phyloP scores from a whole-genome alignment of 2,329 filamentous ascomycete genomes.

The Curvularia verruculosa region DNA sequence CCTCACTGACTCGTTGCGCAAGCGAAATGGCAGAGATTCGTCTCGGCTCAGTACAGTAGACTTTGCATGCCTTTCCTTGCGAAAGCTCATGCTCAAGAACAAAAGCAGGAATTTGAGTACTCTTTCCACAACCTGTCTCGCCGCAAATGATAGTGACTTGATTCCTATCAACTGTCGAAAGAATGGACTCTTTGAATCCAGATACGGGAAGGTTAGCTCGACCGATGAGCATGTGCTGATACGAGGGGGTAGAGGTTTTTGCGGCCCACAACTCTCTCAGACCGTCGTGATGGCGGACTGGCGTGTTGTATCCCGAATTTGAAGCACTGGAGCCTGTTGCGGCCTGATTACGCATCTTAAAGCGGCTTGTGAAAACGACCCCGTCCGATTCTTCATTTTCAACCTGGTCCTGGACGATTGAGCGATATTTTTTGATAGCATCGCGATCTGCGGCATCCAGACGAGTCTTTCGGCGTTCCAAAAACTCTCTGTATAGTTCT shows the following conservation, averaged over 20 bases:
- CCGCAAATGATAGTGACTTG: constrained; percentile 94
- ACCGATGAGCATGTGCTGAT: constrained; percentile 77
- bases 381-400: constrained; percentile 60
- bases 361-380: constrained; percentile 76
- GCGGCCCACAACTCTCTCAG: constrained; percentile 59
- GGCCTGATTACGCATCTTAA: constrained; percentile 58
- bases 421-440: constrained; percentile 70
- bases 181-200: constrained; percentile 77
- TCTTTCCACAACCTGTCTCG: constrained; percentile 97
- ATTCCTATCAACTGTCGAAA: constrained; percentile 76
- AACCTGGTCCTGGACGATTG: constrained; percentile 70
- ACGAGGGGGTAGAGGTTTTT: constrained; percentile 61
- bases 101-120: constrained; percentile 94
- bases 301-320: constrained; percentile 41
- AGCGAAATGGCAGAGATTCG: constrained; percentile 96
- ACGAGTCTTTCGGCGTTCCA: constrained; percentile 71
- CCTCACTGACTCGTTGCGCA: constrained; percentile 90
- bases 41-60: constrained; percentile 94
- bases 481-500: constrained; percentile 83
- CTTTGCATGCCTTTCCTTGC: constrained; percentile 80
- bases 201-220: constrained; percentile 89
- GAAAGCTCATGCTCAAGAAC: constrained; percentile 87
- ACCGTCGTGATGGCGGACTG: constrained; percentile 45
- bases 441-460: constrained; percentile 73
- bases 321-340: constrained; percentile 33